Evolutionary conservation across 306 rosid genomes (phyloP).

Genomic region (Quercus rubra): DNA sequence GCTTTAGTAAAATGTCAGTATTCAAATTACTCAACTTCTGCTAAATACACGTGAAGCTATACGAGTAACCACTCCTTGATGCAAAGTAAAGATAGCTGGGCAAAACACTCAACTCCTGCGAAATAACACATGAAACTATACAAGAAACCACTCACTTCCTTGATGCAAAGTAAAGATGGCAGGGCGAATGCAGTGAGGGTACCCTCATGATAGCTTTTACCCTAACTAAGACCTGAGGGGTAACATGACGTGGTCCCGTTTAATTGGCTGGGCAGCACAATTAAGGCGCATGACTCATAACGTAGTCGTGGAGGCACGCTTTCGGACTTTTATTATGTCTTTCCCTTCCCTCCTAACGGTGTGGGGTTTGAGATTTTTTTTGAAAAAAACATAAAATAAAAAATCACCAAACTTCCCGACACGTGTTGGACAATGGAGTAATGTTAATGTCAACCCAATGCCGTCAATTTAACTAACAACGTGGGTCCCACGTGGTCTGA

Average conservation of each 20-base stretch:
- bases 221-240: neutral
- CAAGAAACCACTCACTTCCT: no score
- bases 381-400: no score
- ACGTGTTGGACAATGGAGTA: slow-evolving; percentile 8
- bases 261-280: neutral
- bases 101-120: no score
- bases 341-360: neutral
- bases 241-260: neutral
- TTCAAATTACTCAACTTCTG: no score
- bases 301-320: slow-evolving; percentile 25
- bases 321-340: slow-evolving; percentile 4
- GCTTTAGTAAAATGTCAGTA: no score
- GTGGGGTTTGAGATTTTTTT: neutral
- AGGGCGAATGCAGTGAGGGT: no score
- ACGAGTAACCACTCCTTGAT: no score
- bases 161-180: no score
- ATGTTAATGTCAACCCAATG: neutral
- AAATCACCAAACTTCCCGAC: neutral
- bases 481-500: slow-evolving; percentile 24
- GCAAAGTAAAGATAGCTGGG: no score
- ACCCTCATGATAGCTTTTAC: no score
- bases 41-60: no score
- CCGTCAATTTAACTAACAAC: neutral
- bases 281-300: slow-evolving; percentile 7
- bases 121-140: no score